phyloP scores from a whole-genome alignment of 2,329 filamentous ascomycete species.

The Scolecobasidium constrictum region DNA sequence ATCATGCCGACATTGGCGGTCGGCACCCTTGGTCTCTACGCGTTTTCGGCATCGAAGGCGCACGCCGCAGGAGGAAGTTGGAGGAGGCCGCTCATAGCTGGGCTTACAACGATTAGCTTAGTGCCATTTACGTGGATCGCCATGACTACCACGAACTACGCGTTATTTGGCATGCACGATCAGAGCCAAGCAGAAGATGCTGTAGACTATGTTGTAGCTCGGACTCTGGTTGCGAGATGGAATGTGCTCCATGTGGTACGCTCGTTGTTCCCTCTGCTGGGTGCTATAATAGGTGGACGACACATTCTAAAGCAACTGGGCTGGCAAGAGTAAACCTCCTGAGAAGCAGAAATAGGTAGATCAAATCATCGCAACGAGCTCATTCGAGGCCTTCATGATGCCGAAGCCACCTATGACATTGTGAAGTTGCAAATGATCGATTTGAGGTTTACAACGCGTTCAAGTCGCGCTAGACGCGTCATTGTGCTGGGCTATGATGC shows the following conservation, averaged over 20 bases:
- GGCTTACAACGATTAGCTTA: slow-evolving; percentile 20
- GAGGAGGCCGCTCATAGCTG: slow-evolving; percentile 13
- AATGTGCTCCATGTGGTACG: slow-evolving; percentile 9
- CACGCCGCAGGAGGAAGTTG: not conserved
- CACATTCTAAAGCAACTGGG: not conserved
- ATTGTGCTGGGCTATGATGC: no score
- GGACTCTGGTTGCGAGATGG: slow-evolving; percentile 9
- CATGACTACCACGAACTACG: slow-evolving; percentile 25
- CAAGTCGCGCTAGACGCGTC: no score
- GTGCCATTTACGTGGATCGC: slow-evolving; percentile 27
- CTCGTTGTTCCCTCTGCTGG: slow-evolving; percentile 9
- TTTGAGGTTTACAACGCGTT: no score
- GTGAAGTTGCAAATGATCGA: no score
- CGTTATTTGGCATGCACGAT: slow-evolving; percentile 9
- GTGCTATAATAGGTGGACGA: not conserved
- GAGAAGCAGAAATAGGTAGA: no score
- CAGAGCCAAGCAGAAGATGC: not conserved
- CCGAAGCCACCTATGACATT: no score
- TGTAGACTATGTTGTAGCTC: not conserved
- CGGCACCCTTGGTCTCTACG: slow-evolving; percentile 17
- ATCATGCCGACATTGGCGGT: slow-evolving; percentile 20
- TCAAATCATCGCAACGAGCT: no score
- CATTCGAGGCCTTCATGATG: no score
- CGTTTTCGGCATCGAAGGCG: slow-evolving; percentile 12
- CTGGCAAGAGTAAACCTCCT: no score